These are phyloP conservation scores for Colletotrichum euphorbiae DNA, from an alignment of 2,329 filamentous ascomycete genomes.

Conservation along the genomic window DNA sequence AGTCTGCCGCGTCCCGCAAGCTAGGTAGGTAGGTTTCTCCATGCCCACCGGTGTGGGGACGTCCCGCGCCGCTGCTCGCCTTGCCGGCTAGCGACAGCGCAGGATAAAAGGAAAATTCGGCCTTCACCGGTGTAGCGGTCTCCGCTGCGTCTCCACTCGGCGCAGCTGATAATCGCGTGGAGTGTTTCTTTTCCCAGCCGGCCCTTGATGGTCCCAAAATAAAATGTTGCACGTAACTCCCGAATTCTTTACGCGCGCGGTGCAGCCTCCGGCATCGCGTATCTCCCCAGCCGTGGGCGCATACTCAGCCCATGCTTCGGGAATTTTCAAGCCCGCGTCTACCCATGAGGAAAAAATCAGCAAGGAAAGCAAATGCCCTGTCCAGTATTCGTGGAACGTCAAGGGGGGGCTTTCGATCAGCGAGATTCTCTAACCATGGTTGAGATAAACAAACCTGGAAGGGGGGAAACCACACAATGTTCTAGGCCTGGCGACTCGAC, in stretches of 20 bases:
- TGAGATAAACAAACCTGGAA: background rate
- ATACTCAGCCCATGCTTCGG: background rate
- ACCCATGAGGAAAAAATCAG: conserved; percentile 28
- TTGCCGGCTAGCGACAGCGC: conserved; percentile 17
- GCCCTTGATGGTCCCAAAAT: background rate
- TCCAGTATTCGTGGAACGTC: background rate
- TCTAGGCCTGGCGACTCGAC: conserved; percentile 23
- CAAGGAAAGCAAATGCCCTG: background rate
- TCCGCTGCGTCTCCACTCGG: conserved; percentile 9
- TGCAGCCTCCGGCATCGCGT: background rate
- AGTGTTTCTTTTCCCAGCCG: conserved; percentile 1
- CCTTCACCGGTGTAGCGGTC: conserved; percentile 29
- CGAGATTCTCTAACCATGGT: background rate
- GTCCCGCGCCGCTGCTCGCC: conserved; percentile 11
- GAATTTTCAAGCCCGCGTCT: conserved; percentile 10
- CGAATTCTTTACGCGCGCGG: background rate
- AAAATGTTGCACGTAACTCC: background rate
- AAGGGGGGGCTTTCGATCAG: conserved; percentile 4
- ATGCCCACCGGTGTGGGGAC: conserved; percentile 26
- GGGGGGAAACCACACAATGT: conserved; percentile 3
- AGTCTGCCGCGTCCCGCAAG: conserved; percentile 14
- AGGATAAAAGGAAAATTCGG: conserved; percentile 28
- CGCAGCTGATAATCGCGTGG: background rate
- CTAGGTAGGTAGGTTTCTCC: background rate
- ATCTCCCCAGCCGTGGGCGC: background rate